These are phyloP conservation scores for Gynandropsis gynandra DNA, from an alignment of 345 rosid species.

Conservation along the genomic window DNA sequence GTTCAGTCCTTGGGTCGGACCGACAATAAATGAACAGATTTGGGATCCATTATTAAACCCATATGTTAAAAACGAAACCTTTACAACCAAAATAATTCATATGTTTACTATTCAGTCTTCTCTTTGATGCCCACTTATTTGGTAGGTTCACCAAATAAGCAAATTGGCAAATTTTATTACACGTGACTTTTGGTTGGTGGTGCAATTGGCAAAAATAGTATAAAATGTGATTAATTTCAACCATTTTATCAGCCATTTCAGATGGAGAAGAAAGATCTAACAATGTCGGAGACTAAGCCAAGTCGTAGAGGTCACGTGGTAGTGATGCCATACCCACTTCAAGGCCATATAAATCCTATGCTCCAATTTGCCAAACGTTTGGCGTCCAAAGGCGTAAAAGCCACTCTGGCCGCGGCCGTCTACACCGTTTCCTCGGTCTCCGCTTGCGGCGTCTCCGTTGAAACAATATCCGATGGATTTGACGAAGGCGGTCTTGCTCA, in stretches of 20 bases:
- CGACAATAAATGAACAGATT: background rate
- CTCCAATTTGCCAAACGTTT: constrained; percentile 67
- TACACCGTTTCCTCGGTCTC: constrained; percentile 43
- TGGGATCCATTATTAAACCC: too few species aligned
- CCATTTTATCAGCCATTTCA: too few species aligned
- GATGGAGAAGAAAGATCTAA: background rate
- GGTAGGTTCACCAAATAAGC: too few species aligned
- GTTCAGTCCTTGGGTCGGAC: constrained; percentile 24
- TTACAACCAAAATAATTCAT: too few species aligned
- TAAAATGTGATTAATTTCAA: too few species aligned
- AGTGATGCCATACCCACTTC: constrained; percentile 61
- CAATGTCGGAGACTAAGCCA: constrained; percentile 28
- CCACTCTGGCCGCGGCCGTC: constrained; percentile 60
- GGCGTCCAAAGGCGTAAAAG: constrained; percentile 54
- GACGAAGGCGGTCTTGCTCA: constrained; percentile 44
- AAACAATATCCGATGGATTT: constrained; percentile 69
- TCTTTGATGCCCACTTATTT: too few species aligned
- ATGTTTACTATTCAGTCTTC: too few species aligned
- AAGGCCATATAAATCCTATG: constrained; percentile 82
- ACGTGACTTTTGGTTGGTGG: too few species aligned
- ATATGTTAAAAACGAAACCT: too few species aligned
- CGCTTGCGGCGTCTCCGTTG: constrained; percentile 35
- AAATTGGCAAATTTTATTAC: too few species aligned
- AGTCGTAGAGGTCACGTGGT: constrained; percentile 37
- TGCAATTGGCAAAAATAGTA: too few species aligned